Base-by-base conservation (phyloP, 495 filamentous ascomycete genomes). In the Talaromyces wortmannii region DNA sequence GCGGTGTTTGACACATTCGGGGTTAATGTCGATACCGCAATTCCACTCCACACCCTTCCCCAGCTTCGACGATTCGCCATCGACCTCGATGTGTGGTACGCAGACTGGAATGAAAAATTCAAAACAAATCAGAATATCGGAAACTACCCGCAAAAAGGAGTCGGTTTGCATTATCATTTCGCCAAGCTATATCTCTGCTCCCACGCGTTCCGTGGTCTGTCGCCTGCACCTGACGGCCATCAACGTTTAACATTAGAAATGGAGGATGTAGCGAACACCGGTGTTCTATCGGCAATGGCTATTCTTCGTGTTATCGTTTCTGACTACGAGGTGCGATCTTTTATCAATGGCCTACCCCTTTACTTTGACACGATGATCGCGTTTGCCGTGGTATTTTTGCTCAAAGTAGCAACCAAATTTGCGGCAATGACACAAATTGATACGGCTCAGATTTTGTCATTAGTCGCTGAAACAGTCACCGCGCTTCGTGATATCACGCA, bases 1-100 rank as follows among this genome's bases (percentile, higher is more conserved):
- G 57, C 65, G n/a, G 62, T 73, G 0, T 73, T 67, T 49, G 71
- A 72, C 33, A 70, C 64, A 0, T 73, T 73, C 51, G 70, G 71
- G 5, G 64, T 67, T 7, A 68, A 71, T 50, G 66, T 71, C 12
- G 68, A 73, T 16, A 62, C 60, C 6, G 59, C 66, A 3, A 55
- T 72, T 49, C 47, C 59, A 13, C 50, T 54, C 2, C 30, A 54
- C 29, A 56, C 54, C 32, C 57, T 71, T 10, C 59, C 60, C 15
- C 61, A 68, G 16, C 52, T 73, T 4, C 61, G 65, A 6, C 53
- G 62, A 30, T 66, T 61, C 42, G 58, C 55, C 0, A 69, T 65
- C 12, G 55, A 63, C 5, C 50, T 70, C 33, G 68, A 73, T 48
- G 65, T 61, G 4, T 68, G 65, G 61, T 57, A 59, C 50, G 63